Percentiles rank a stretch among this genome's conserved stretches.
phyloP scores from a whole-genome alignment of 495 filamentous ascomycete genomes.

The Penicillium paradoxum region DNA sequence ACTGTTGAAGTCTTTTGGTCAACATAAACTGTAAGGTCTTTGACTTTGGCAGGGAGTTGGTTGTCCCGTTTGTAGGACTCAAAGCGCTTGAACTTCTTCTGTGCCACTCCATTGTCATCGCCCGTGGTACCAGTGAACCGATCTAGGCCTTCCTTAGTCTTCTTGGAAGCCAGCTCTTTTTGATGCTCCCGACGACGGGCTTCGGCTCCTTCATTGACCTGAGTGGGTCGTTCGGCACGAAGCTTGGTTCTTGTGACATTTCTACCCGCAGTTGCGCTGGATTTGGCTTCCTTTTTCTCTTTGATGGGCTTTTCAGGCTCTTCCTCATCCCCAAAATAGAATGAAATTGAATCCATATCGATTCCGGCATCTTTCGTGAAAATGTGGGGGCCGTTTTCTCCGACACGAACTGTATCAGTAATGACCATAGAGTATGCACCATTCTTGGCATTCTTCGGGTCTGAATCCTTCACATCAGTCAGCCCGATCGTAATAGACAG shows the following conservation, averaged over 20 bases:
- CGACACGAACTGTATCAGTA: slow-evolving; percentile 88
- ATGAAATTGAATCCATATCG: slow-evolving; percentile 86
- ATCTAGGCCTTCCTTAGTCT: slow-evolving; percentile 80
- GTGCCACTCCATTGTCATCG: slow-evolving; percentile 79
- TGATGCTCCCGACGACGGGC: slow-evolving; percentile 85
- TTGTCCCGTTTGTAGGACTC: slow-evolving; percentile 99
- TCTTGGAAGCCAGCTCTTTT: slow-evolving; percentile 79
- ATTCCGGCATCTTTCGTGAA: slow-evolving; percentile 91
- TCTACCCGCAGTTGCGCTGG: slow-evolving; percentile 77
- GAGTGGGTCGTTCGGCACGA: slow-evolving; percentile 79
- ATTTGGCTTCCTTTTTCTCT: slow-evolving; percentile 75
- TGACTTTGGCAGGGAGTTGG: slow-evolving; percentile 77
- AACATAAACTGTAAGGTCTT: slow-evolving; percentile 81
- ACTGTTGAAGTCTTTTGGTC: slow-evolving; percentile 87
- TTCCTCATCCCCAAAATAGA: slow-evolving; percentile 95
- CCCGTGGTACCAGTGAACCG: slow-evolving; percentile 75
- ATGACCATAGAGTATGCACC: slow-evolving; percentile 84
- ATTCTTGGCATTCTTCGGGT: slow-evolving; percentile 78
- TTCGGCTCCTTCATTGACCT: slow-evolving; percentile 86
- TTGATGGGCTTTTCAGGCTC: slow-evolving; percentile 55
- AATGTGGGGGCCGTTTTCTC: slow-evolving; percentile 63
- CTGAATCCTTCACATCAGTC: slow-evolving; percentile 76
- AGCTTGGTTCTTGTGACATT: slow-evolving; percentile 94
- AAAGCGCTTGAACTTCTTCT: slow-evolving; percentile 97
- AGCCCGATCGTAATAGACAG: slow-evolving; percentile 83